Evolutionary conservation across 176 grass and related monocot species (phyloP), one percentile per base, ranked within the genome.

Genomic region (Lolium rigidum): DNA sequence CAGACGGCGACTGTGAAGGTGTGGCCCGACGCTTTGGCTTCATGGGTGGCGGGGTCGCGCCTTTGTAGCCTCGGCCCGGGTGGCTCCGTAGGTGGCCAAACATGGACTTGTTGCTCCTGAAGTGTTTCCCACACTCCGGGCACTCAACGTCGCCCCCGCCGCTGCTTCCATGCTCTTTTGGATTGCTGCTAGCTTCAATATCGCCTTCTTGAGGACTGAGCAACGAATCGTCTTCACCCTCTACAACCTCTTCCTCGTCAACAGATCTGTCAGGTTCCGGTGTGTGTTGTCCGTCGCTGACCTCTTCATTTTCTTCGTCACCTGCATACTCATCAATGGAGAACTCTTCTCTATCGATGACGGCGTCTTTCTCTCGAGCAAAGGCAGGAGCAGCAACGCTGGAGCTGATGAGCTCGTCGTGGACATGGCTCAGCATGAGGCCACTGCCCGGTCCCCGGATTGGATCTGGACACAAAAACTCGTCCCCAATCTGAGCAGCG

Each of bases 31-130:
- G 17, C 21, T 46, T 77, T 0, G 17, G 4, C 62, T 60, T 84
- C 3, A 20, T 39, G 1, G 80, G 85, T 15, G 76, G 85, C 2
- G 26, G 85, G 0, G 26, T 72, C 2, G 72, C 83, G 1, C 88
- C 88, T 28, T 84, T 87, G 5, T 90, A 87, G 0, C 89, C 85
- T 39, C 80, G 67, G 10, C 87, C 75, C 0, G 85, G 89, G 14
- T 90, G 89, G 59, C 89, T 90, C 1, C 81, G 9, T 0, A 90
- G 80, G 37, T 90, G 89, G 7, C 89, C 85, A 1, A 84, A 90
- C 85, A 90, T 80, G 3, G 85, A 90, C 15, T 90, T 87, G 11
- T 87, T 17, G 48, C 83, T 90, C 76, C 56, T 28, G 26, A 28
- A 28, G 26, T 28, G 26, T 28, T 28, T 28, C 26, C 26, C 26